Evolutionary conservation across 2,329 filamentous ascomycete genomes (phyloP), one percentile per base, ranked within the genome.

Genomic region (Pestalotiopsis sp.): DNA sequence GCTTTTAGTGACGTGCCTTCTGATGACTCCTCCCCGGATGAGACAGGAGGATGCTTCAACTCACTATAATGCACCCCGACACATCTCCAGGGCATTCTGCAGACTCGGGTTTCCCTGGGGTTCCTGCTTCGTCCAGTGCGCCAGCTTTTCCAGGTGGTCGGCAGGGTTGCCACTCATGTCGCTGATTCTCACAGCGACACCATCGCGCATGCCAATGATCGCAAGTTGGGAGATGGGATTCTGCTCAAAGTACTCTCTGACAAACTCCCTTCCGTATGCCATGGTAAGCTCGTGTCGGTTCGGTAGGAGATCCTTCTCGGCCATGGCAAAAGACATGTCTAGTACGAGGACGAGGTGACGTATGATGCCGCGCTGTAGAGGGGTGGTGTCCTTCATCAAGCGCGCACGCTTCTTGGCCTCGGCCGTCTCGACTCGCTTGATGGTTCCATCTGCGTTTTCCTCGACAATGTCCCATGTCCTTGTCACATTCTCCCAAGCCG

Each of bases 141-240:
- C 86, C 68, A 99, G 85, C 65, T 90, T 91, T 71, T 91, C 88
- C 67, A 98, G 88, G 78, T 98, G 96, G 69, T 97, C 93, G 9
- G 91, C 91, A 2, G 95, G 94, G 76, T 98, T 98, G 10, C 96
- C 96, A 66, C 92, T 92, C 84, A 98, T 91, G 76, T 97, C 93
- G 76, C 92, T 96, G 70, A 99, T 88, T 52, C 93, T 86, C 26
- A 97, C 84, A 2, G 94, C 94, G 17, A 98, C 85, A 17, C 96
- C 96, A 78, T 98, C 96, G 70, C 93, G 89, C 92, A 98, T 97
- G 64, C 93, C 95, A 52, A 99, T 84, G 38, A 99, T 91, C 26
- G 92, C 94, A 67, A 99, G 88, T 81, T 99, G 96, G 10, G 94
- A 97, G 72, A 99, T 98, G 11, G 96, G 96, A 75, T 99, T 99